Evolutionary conservation across 176 grass and related monocot genomes (phyloP).

Genomic region (Carex myosuroides): DNA sequence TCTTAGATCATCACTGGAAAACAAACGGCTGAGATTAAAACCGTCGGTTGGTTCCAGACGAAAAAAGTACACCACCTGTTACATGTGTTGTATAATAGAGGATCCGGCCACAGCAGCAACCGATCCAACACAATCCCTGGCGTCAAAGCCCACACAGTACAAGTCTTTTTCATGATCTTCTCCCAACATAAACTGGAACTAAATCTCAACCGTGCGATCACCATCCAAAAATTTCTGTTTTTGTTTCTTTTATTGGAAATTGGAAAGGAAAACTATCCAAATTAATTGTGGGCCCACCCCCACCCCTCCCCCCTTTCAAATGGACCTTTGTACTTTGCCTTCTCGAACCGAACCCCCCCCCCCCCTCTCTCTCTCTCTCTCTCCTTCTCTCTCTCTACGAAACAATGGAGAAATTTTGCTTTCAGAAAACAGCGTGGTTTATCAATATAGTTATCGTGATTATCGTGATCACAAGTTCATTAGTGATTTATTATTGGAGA

Average conservation of each 20-base stretch:
- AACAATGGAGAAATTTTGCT: conserved; percentile 7
- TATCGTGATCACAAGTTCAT: neutral
- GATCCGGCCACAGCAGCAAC: neutral
- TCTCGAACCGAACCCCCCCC: conserved; percentile 4
- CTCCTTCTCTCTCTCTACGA: conserved; percentile 12
- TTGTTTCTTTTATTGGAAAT: conserved; percentile 21
- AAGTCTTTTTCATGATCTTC: neutral
- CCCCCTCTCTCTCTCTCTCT: neutral
- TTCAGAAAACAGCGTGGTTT: conserved; percentile 15
- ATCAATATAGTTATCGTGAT: conserved; percentile 14
- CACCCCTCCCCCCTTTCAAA: neutral
- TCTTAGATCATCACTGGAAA: neutral
- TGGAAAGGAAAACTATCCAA: conserved; percentile 6
- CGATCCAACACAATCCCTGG: neutral
- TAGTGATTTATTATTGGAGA: neutral
- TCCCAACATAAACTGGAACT: neutral
- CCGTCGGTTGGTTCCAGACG: neutral
- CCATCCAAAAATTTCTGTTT: neutral
- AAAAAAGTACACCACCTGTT: neutral
- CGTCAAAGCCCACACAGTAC: neutral
- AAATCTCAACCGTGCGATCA: neutral
- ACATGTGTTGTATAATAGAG: neutral
- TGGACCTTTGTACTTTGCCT: conserved; percentile 36
- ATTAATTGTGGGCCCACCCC: neutral
- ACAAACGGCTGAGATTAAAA: neutral